Conservation (phyloP, 2,329 filamentous ascomycete genomes). For the Calonectria honghensis region DNA sequence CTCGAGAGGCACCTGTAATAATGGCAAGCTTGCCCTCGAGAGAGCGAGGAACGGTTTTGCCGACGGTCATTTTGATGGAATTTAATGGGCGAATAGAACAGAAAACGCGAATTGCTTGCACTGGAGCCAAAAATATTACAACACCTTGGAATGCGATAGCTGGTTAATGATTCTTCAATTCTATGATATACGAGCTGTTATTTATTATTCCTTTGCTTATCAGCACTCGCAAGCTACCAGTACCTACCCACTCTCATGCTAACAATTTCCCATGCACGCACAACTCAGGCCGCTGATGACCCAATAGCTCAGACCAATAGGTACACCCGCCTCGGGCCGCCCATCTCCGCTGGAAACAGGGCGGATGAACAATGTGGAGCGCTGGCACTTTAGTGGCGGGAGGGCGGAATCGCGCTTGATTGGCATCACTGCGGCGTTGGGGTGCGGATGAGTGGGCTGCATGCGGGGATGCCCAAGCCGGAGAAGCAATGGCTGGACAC, state of each 20-base stretch:
- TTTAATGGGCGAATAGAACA: too few species aligned
- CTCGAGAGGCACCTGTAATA: conserved; percentile 26
- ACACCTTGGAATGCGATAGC: background rate
- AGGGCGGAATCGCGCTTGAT: conserved; percentile 5
- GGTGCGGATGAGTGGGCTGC: background rate
- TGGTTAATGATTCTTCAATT: background rate
- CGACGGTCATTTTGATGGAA: background rate
- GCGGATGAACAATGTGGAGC: background rate
- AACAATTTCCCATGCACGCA: too few species aligned
- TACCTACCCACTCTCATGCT: background rate
- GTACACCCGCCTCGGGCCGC: background rate
- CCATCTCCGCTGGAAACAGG: background rate
- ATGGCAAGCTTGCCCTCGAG: conserved; percentile 24
- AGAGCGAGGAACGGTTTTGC: background rate
- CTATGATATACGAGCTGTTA: background rate
- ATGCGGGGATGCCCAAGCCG: conserved; percentile 18
- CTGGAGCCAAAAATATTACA: too few species aligned
- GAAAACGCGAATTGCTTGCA: background rate
- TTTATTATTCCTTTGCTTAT: background rate
- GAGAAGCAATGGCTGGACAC: background rate
- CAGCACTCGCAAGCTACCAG: background rate
- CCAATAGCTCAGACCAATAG: background rate
- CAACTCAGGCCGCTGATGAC: background rate
- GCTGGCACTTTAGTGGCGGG: background rate
- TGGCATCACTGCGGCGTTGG: background rate